Base-by-base conservation (phyloP, 2,329 filamentous ascomycete species). In the Canariomyces notabilis region DNA sequence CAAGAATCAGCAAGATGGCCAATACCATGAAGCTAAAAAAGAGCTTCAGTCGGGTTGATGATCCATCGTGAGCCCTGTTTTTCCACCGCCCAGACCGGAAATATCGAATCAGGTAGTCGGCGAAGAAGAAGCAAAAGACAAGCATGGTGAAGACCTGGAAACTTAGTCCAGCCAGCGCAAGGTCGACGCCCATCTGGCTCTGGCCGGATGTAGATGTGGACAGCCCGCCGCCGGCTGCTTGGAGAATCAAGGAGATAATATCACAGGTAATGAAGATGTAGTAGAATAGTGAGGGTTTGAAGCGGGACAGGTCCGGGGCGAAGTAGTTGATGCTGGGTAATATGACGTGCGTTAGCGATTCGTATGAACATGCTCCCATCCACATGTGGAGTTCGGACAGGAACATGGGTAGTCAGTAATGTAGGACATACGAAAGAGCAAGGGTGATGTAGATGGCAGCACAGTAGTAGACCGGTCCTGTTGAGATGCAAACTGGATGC, bases 371-470 rank as follows among this genome's bases (percentile, higher is more conserved):
- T n/a, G n/a, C n/a, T n/a, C n/a, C n/a, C n/a, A n/a, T n/a, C n/a
- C n/a, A n/a, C n/a, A n/a, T n/a, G n/a, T n/a, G n/a, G n/a, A n/a
- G n/a, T n/a, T n/a, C n/a, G n/a, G n/a, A n/a, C n/a, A n/a, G n/a
- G n/a, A n/a, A n/a, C n/a, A n/a, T n/a, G n/a, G n/a, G n/a, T n/a
- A n/a, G n/a, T n/a, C n/a, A n/a, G n/a, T n/a, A n/a, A n/a, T n/a
- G n/a, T n/a, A n/a, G n/a, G n/a, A 57, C 61, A 50, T 43, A 63
- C 61, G 67, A 61, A 44, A 64, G 59, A n/a, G 66, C 66, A 22
- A 84, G 70, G 22, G 78, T 82, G 44, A 85, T 74, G 61, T 86
- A 87, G 58, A 86, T 80, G 48, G 79, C 79, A 0, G 82, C 82
- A 21, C 77, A 72, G 57, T 76, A 72, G 61, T 77, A 80, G 44